phyloP scores from a whole-genome alignment of 1,139 yeast species.

The Yamadazyma atlantica region DNA sequence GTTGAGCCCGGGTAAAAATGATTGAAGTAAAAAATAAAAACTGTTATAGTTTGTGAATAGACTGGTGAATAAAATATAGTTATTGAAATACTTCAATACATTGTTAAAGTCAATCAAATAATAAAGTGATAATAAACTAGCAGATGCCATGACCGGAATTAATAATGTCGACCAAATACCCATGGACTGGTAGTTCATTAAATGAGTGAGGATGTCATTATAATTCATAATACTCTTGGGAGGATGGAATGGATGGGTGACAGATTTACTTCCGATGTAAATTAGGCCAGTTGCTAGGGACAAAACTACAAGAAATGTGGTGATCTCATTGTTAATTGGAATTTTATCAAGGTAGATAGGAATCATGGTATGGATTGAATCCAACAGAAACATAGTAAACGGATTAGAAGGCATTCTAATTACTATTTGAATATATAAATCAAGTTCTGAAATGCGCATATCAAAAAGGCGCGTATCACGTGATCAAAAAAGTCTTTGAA shows the following conservation, averaged over 20 bases:
- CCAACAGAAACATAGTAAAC: not conserved
- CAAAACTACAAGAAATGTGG: not conserved
- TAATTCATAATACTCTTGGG: conserved; percentile 5
- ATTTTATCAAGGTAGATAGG: conserved; percentile 3
- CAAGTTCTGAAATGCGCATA: not conserved
- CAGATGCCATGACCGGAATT: conserved; percentile 6
- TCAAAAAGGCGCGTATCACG: too few species aligned
- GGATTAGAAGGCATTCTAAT: not conserved
- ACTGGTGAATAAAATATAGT: conserved; percentile 4
- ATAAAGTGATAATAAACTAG: conserved; percentile 5
- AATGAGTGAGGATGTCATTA: conserved; percentile 5
- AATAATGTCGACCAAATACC: conserved; percentile 1
- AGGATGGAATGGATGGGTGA: not conserved
- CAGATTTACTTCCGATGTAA: not conserved
- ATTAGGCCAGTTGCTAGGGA: not conserved
- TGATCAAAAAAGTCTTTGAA: too few species aligned
- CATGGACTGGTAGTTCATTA: conserved; percentile 1
- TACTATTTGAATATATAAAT: too few species aligned
- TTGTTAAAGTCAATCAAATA: conserved; percentile 2
- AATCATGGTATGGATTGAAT: not conserved
- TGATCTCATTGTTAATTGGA: conserved; percentile 3
- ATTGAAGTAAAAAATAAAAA: conserved; percentile 1
- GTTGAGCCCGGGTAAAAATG: not conserved
- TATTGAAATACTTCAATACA: not conserved
- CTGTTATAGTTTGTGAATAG: conserved; percentile 3